A percentile compares a stretch with the other conserved stretches of the same genome.
phyloP scores from a whole-genome alignment of 73 alveolate genomes.

The Durusdinium trenchii region DNA sequence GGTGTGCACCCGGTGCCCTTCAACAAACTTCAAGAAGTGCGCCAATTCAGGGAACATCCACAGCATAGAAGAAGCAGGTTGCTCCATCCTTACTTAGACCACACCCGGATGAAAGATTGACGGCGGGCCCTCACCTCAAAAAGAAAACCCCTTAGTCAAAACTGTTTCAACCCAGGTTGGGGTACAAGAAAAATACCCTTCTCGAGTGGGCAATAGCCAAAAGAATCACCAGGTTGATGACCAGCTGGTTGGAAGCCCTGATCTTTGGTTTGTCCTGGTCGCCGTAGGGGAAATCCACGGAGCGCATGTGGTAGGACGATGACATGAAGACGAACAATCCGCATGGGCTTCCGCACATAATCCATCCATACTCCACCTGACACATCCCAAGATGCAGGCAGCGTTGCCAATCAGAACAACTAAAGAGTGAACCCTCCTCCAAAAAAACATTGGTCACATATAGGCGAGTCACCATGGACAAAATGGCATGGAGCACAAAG shows the following conservation, averaged over 20 bases:
- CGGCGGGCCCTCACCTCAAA: not conserved
- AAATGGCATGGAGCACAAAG: not conserved
- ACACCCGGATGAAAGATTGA: not conserved
- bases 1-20: not conserved
- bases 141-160: not conserved
- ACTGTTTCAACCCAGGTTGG: not conserved
- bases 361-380: not conserved
- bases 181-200: not conserved
- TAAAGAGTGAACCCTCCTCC: not conserved
- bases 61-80: not conserved
- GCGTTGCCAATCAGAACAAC: not conserved
- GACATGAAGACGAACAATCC: not conserved
- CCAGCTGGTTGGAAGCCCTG: slow-evolving; percentile 6
- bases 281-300: not conserved
- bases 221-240: not conserved
- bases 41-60: slow-evolving; percentile 6
- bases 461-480: not conserved
- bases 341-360: not conserved
- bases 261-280: not conserved
- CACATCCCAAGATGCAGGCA: not conserved
- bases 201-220: slow-evolving; percentile 1
- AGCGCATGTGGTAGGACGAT: not conserved
- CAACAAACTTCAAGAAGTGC: not conserved
- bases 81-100: not conserved
- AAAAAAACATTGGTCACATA: not conserved